Evolutionary conservation across 2,329 filamentous ascomycete genomes (phyloP).

Genomic region (Microsporum canis): DNA sequence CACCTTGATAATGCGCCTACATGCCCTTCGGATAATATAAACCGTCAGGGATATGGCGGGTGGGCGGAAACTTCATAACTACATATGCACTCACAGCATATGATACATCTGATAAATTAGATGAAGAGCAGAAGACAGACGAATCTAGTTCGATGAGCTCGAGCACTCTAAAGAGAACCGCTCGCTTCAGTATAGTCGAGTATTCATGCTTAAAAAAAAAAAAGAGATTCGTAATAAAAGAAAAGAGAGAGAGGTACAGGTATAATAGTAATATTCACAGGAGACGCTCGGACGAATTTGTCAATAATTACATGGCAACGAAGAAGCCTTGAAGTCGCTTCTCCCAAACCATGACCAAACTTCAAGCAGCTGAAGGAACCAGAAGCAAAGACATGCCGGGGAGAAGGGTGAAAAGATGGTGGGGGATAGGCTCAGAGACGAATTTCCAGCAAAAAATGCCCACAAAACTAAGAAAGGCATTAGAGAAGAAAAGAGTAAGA

Average conservation of each 20-base stretch:
- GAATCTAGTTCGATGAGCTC: not conserved
- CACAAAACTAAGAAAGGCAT: not conserved
- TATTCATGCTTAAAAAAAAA: not conserved
- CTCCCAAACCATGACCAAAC: not conserved
- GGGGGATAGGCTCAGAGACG: not conserved
- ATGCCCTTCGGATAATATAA: too few species aligned
- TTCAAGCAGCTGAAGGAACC: not conserved
- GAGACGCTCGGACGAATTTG: not conserved
- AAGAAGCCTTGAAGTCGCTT: not conserved
- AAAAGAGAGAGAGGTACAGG: not conserved
- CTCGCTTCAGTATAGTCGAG: not conserved
- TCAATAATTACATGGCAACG: conserved; percentile 5
- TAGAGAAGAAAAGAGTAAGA: not conserved
- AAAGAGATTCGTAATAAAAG: not conserved
- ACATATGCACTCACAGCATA: too few species aligned
- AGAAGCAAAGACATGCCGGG: not conserved
- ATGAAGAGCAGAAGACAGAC: not conserved
- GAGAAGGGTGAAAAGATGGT: not conserved
- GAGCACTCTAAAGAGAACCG: not conserved
- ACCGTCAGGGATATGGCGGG: too few species aligned
- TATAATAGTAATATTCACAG: conserved; percentile 3
- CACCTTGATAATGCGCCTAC: too few species aligned
- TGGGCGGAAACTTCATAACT: too few species aligned
- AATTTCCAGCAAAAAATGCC: conserved; percentile 1
- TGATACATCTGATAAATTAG: too few species aligned